Conservation (phyloP, 2,329 filamentous ascomycete genomes). For the Verticillium nubilum region DNA sequence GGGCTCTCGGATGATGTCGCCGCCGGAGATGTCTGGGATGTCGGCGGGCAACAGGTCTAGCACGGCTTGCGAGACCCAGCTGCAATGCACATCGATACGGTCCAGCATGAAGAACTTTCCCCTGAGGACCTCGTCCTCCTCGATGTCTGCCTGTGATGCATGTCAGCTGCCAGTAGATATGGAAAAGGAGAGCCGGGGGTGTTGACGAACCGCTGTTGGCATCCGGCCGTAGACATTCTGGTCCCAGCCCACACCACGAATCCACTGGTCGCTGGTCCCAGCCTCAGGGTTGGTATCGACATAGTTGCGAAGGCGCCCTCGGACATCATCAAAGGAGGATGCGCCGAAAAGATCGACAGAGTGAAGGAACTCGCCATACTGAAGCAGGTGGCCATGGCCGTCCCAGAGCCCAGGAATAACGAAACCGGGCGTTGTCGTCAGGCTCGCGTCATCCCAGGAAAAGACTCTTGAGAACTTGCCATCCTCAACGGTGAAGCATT, state of each 20-base stretch:
- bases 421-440: constrained; percentile 34
- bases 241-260: constrained; percentile 66
- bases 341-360: constrained; percentile 60
- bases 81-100: constrained; percentile 64
- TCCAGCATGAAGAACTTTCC: constrained; percentile 64
- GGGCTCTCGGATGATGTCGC: constrained; percentile 56
- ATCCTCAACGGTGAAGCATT: constrained; percentile 51
- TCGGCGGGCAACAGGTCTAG: constrained; percentile 52
- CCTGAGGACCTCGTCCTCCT: constrained; percentile 43
- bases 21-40: constrained; percentile 51
- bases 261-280: constrained; percentile 53
- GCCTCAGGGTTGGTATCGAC: constrained; percentile 40
- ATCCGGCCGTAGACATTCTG: constrained; percentile 59
- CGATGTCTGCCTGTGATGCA: constrained; percentile 36
- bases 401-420: constrained; percentile 67
- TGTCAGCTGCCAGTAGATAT: background rate
- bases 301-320: constrained; percentile 45
- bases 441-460: constrained; percentile 21
- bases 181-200: background rate
- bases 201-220: constrained; percentile 54
- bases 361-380: constrained; percentile 62
- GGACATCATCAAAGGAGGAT: constrained; percentile 48
- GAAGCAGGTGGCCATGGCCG: constrained; percentile 61
- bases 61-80: constrained; percentile 62
- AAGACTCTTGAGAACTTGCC: constrained; percentile 48